Evolutionary conservation across 228 moss, liverwort and hornwort genomes (phyloP), one percentile per base, ranked within the genome.

Genomic region (Sphagnum fallax): DNA sequence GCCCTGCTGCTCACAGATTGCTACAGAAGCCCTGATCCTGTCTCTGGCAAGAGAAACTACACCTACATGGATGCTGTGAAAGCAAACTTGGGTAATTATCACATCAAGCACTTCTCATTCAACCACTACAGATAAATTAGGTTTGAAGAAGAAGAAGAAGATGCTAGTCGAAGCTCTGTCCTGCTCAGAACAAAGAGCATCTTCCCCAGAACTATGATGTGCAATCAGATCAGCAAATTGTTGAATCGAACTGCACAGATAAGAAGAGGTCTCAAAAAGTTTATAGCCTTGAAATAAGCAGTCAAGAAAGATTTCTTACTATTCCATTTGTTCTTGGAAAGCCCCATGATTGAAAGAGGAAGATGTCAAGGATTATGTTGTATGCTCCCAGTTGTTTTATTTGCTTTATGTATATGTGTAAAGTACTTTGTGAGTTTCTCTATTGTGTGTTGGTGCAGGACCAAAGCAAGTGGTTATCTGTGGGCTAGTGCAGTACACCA

Each of bases 21-120:
- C 62, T 93, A 93, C 63, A 79, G 93, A 5, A 78, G 79, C 8
- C 90, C 90, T 0, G 32, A 93, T 62, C 75, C 90, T 52, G 66
- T 86, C 55, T 87, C 86, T 6, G 93, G 93, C 0, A 83, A 74
- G 69, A 86, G 93, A 1, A 92, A 92, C 47, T 92, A 92, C 71
- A 90, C 89, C 4, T 95, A 92, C 69, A 95, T 92, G 90, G 90
- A 95, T 32, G 92, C 92, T 5, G 84, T 92, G 61, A 89, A 78
- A 75, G 85, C 80, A 5, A 90, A 89, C 63, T 64, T 95, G 52
- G 91, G 91, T 91, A 32, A 9, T 51, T 48, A 6, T 4, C 51
- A 16, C 13, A 9, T 50, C 10, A 8, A 16, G 61, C 15, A 16
- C 61, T 62, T 16, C 6, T 11, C 14, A 13, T 62, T 13, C 11